phyloP scores from a whole-genome alignment of 1,139 yeast species.

The Groenewaldozyma auringiensis region DNA sequence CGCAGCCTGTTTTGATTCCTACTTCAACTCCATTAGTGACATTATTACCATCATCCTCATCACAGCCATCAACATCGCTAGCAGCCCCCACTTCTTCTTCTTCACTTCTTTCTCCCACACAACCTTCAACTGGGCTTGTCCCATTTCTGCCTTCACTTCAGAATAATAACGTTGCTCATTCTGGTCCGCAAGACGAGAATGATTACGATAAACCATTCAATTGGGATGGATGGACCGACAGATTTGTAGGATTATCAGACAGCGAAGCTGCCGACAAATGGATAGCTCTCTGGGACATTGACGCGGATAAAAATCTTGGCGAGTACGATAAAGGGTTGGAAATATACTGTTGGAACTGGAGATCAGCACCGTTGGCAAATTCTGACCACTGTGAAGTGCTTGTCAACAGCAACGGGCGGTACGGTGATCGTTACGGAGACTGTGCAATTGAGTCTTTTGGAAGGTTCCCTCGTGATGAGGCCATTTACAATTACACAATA shows the following conservation, averaged over 20 bases:
- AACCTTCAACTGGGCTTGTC: too few species aligned
- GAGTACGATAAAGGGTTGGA: conserved; percentile 3
- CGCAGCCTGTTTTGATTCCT: too few species aligned
- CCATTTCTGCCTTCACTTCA: too few species aligned
- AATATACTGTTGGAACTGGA: conserved; percentile 3
- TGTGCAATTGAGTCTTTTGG: conserved; percentile 1
- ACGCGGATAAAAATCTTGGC: background rate
- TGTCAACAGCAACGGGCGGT: background rate
- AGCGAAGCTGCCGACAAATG: conserved; percentile 1
- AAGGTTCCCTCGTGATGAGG: conserved; percentile 3
- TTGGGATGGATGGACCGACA: conserved; percentile 2
- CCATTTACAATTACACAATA: background rate
- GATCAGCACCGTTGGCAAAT: background rate
- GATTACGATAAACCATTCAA: background rate
- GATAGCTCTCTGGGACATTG: conserved; percentile 1
- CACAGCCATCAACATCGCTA: too few species aligned
- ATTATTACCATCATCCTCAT: too few species aligned
- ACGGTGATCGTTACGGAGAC: background rate
- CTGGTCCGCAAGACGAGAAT: too few species aligned
- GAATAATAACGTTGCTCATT: too few species aligned
- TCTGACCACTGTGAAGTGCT: background rate
- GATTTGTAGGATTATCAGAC: background rate
- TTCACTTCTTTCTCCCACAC: too few species aligned
- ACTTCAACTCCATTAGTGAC: too few species aligned
- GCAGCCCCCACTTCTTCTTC: too few species aligned